phyloP scores from a whole-genome alignment of 331 rosid genomes.

The Quercus lobata region DNA sequence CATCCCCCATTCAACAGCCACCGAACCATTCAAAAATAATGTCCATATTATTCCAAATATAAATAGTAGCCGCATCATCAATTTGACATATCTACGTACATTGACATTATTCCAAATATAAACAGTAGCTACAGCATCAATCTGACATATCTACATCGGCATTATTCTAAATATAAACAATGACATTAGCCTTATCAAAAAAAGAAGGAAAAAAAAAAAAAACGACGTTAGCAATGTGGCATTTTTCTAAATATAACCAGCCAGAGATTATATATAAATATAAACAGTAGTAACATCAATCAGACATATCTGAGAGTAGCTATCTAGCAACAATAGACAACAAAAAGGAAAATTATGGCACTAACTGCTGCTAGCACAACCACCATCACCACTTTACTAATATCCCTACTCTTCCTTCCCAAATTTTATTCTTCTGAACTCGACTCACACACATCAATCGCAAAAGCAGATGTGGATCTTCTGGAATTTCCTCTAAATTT shows the following conservation, averaged over 20 bases:
- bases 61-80: too few species aligned
- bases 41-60: too few species aligned
- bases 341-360: conserved; percentile 16
- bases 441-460: not conserved
- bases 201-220: too few species aligned
- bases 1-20: too few species aligned
- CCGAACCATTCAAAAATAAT: too few species aligned
- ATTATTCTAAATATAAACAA: too few species aligned
- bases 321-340: not conserved
- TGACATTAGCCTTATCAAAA: too few species aligned
- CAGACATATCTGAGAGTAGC: not conserved
- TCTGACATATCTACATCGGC: too few species aligned
- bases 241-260: not conserved
- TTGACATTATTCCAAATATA: too few species aligned
- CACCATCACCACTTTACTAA: conserved; percentile 15
- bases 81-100: too few species aligned
- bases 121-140: too few species aligned
- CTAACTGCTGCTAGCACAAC: not conserved
- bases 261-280: not conserved
- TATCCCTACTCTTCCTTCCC: conserved; percentile 8
- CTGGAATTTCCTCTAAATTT: conserved; percentile 73
- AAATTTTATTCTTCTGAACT: not conserved
- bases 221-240: too few species aligned
- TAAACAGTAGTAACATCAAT: not conserved
- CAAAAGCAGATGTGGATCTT: conserved; percentile 41